These are phyloP conservation scores for Tricholoma hemisulphureum DNA, from an alignment of 768 basidiomycete genomes.

Conservation along the genomic window DNA sequence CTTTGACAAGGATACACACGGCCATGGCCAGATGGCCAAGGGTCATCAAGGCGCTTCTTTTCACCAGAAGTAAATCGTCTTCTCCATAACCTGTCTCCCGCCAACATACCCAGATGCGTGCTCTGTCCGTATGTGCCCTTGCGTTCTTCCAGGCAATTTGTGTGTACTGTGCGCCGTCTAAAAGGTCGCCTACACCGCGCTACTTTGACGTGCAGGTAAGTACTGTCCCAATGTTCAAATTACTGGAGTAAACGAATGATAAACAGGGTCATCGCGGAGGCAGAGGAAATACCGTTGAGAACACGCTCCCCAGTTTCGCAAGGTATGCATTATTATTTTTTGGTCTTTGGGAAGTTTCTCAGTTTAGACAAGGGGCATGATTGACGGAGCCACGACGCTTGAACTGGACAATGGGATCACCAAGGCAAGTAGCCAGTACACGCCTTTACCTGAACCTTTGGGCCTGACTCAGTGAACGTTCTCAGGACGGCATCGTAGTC, in stretches of 20 bases:
- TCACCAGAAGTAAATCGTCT: background rate
- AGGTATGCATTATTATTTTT: slow-evolving; percentile 44
- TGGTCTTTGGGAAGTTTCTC: slow-evolving; percentile 4
- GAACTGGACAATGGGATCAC: slow-evolving; percentile 81
- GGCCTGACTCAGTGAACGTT: background rate
- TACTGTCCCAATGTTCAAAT: background rate
- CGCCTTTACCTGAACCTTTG: too few species aligned
- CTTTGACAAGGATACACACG: background rate
- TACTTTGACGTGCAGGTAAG: slow-evolving; percentile 54
- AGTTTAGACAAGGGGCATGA: slow-evolving; percentile 53
- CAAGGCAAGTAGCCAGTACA: slow-evolving; percentile 38
- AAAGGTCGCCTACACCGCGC: slow-evolving; percentile 9
- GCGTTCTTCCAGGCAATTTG: background rate
- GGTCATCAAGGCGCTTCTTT: background rate
- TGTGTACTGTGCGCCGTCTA: background rate
- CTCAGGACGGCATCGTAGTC: slow-evolving; percentile 70
- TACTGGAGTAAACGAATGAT: background rate
- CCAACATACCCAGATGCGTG: background rate
- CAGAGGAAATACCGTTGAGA: slow-evolving; percentile 74
- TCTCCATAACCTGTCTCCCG: background rate
- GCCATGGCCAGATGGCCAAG: background rate
- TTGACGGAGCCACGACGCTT: slow-evolving; percentile 73
- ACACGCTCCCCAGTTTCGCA: slow-evolving; percentile 71
- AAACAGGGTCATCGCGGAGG: slow-evolving; percentile 72
- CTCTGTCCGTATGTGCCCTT: background rate